Evolutionary conservation across 1,139 yeast species (phyloP).

Genomic region (Nematodospora anomalae): DNA sequence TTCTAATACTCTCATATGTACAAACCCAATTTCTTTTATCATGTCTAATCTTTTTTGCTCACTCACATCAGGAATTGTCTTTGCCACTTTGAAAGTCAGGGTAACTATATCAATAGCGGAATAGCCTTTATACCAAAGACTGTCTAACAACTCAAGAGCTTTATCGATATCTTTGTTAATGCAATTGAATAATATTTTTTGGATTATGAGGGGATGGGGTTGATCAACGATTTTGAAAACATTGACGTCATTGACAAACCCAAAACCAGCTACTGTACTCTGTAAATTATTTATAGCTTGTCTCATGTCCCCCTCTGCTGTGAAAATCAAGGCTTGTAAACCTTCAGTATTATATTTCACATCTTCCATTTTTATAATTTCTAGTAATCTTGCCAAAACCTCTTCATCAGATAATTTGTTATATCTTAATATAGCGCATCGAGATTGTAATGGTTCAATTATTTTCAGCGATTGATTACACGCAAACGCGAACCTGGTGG

Average conservation of each 20-base stretch:
- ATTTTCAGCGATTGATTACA: slow-evolving; percentile 93
- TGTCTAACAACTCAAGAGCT: slow-evolving; percentile 65
- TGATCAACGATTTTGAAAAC: slow-evolving; percentile 95
- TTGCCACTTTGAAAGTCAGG: slow-evolving; percentile 84
- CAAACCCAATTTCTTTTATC: slow-evolving; percentile 82
- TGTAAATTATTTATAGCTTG: slow-evolving; percentile 95
- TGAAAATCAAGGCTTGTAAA: slow-evolving; percentile 86
- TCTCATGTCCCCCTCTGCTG: slow-evolving; percentile 99
- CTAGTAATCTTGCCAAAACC: slow-evolving; percentile 72
- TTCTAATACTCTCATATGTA: slow-evolving; percentile 89
- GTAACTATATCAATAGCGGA: slow-evolving; percentile 92
- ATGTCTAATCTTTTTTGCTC: slow-evolving; percentile 72
- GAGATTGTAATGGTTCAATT: slow-evolving; percentile 93
- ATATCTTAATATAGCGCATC: slow-evolving; percentile 93
- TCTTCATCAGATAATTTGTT: slow-evolving; percentile 81
- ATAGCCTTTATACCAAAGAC: slow-evolving; percentile 87
- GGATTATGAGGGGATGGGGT: slow-evolving; percentile 89
- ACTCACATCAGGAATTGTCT: slow-evolving; percentile 64
- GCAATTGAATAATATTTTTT: slow-evolving; percentile 62
- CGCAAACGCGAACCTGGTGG: slow-evolving; percentile 96
- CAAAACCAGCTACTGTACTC: slow-evolving; percentile 92
- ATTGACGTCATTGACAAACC: slow-evolving; percentile 82
- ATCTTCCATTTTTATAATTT: slow-evolving; percentile 67
- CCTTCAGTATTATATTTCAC: slow-evolving; percentile 89
- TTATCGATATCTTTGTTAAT: slow-evolving; percentile 58